These are phyloP conservation scores for Collybia sp. DNA, from an alignment of 768 basidiomycete species.

Conservation along the genomic window DNA sequence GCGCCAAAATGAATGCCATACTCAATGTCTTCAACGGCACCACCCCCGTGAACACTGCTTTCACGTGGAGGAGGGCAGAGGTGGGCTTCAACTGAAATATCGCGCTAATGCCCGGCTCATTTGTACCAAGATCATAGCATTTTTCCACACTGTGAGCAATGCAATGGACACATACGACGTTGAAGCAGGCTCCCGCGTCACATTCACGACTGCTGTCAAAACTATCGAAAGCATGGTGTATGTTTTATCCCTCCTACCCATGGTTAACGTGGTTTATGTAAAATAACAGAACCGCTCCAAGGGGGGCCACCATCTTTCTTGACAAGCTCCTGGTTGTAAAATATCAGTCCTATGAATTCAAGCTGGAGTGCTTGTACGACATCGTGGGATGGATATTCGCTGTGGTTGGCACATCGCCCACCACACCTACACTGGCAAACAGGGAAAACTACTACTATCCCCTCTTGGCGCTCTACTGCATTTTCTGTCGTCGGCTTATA, in stretches of 20 bases:
- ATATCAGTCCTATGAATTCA: conserved; percentile 1
- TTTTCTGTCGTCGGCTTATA: neutral
- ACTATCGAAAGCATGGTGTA: neutral
- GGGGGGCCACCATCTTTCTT: neutral
- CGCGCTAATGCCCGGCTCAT: neutral
- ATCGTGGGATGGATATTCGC: conserved; percentile 4
- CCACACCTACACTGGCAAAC: neutral
- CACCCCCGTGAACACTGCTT: neutral
- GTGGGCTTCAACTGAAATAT: neutral
- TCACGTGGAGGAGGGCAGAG: neutral
- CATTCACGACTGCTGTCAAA: neutral
- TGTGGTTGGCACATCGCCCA: neutral
- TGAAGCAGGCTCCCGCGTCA: neutral
- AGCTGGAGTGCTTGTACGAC: neutral
- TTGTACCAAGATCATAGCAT: neutral
- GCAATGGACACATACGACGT: neutral
- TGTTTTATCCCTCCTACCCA: neutral
- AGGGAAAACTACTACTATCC: conserved; percentile 3
- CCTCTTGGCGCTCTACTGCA: neutral
- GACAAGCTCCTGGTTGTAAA: neutral
- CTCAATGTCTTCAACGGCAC: neutral
- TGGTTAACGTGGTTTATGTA: no score
- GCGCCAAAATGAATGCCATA: neutral
- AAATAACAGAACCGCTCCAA: no score
- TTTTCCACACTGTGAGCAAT: neutral